Evolutionary conservation across 2,329 filamentous ascomycete species (phyloP).

Genomic region (Penicillium sp.): DNA sequence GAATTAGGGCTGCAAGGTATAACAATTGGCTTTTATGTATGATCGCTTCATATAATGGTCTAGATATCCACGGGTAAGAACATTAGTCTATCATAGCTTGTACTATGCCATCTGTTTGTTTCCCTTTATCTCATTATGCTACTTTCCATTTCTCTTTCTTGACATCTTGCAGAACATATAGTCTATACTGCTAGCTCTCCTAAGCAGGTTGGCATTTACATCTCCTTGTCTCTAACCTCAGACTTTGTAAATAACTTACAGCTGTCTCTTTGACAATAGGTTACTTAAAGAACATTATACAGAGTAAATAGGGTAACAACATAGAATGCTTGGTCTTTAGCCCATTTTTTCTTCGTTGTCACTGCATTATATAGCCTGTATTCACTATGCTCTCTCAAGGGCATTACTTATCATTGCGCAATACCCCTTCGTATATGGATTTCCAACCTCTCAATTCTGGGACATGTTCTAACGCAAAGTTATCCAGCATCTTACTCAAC

Average conservation of each 20-base stretch:
- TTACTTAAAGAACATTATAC: neutral
- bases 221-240: neutral
- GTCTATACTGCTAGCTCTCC: too few relatives aligned
- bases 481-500: neutral
- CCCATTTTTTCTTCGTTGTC: neutral
- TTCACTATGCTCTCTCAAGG: neutral
- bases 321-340: neutral
- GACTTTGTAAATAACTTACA: neutral
- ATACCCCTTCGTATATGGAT: neutral
- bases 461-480: neutral
- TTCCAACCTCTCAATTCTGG: neutral
- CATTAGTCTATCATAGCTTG: neutral
- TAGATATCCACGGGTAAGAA: neutral
- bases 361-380: neutral
- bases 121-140: neutral
- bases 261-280: neutral
- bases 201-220: neutral
- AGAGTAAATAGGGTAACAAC: neutral
- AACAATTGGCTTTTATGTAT: neutral
- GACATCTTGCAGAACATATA: neutral
- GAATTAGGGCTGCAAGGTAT: neutral
- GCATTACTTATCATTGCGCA: neutral
- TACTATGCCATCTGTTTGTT: neutral
- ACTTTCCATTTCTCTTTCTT: neutral
- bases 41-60: neutral